Percentiles rank a stretch among this genome's conserved stretches.
phyloP scores from a whole-genome alignment of 306 rosid genomes.

The Prinsepia uniflora region DNA sequence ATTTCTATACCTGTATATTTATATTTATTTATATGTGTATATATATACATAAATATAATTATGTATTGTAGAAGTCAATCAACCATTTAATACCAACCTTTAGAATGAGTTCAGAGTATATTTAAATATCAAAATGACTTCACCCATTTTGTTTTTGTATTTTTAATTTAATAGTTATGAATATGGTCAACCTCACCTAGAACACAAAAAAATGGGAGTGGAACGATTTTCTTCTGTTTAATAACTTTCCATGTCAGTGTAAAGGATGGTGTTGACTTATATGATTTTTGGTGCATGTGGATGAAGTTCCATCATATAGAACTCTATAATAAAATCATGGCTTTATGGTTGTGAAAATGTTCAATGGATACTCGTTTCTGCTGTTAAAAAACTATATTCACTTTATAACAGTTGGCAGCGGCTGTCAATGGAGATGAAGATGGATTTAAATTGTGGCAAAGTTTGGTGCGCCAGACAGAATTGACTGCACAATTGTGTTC shows the following conservation, averaged over 20 bases:
- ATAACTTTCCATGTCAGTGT: neutral
- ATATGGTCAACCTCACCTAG: neutral
- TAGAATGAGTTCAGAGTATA: neutral
- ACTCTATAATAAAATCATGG: conserved; percentile 20
- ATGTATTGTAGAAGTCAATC: neutral
- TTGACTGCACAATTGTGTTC: conserved; percentile 92
- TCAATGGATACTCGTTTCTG: conserved; percentile 20
- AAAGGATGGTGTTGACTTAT: neutral
- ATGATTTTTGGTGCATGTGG: neutral
- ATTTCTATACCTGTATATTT: neutral
- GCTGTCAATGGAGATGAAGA: conserved; percentile 76
- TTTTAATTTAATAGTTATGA: neutral
- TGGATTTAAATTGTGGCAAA: conserved; percentile 89
- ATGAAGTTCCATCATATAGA: conserved; percentile 6
- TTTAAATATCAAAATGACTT: neutral
- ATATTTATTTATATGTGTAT: no score
- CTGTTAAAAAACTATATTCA: conserved; percentile 21
- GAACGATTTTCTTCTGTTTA: neutral
- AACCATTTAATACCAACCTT: neutral
- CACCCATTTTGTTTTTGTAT: neutral
- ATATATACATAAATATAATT: neutral
- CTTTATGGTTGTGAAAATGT: conserved; percentile 15
- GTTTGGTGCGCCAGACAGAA: conserved; percentile 95
- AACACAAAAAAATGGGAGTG: neutral
- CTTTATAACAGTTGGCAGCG: conserved; percentile 52